phyloP scores from a whole-genome alignment of 176 grass and related monocot genomes.

The Oryza punctata region DNA sequence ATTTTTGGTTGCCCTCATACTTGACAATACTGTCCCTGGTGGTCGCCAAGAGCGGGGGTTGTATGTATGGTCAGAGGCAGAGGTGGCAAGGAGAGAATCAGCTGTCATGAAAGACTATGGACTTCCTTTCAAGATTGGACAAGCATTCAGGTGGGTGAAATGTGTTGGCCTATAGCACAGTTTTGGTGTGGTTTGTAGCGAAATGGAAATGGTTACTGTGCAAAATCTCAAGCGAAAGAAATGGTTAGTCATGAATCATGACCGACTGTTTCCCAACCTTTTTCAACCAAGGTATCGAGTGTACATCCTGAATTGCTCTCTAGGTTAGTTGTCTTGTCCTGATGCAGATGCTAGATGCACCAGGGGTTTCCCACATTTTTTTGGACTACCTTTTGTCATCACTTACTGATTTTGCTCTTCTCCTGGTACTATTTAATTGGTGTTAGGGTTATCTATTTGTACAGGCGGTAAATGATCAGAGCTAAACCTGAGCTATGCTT shows the following conservation, averaged over 20 bases:
- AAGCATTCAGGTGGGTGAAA: constrained; percentile 71
- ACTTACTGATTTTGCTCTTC: constrained; percentile 34
- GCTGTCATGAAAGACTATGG: constrained; percentile 74
- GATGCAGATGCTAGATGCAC: constrained; percentile 34
- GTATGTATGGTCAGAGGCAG: constrained; percentile 92
- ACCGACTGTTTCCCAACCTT: neutral
- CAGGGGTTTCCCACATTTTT: constrained; percentile 11
- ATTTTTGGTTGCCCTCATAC: constrained; percentile 78
- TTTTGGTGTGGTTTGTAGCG: constrained; percentile 33
- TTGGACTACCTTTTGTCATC: constrained; percentile 37
- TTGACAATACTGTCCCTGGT: constrained; percentile 93
- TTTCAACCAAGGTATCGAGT: constrained; percentile 27
- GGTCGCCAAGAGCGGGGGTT: constrained; percentile 77
- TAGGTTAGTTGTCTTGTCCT: constrained; percentile 41
- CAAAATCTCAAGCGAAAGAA: constrained; percentile 3
- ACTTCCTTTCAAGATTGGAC: constrained; percentile 83
- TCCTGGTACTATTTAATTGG: constrained; percentile 21
- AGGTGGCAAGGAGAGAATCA: constrained; percentile 69
- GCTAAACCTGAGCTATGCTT: neutral
- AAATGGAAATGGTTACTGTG: constrained; percentile 3
- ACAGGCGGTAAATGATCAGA: constrained; percentile 36
- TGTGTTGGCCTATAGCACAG: constrained; percentile 76
- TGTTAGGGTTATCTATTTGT: constrained; percentile 39
- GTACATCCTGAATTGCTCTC: constrained; percentile 50
- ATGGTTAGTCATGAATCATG: constrained; percentile 26